These are phyloP conservation scores for Hanseniaspora valbyensis DNA, from an alignment of 805 yeast species.

Conservation along the genomic window DNA sequence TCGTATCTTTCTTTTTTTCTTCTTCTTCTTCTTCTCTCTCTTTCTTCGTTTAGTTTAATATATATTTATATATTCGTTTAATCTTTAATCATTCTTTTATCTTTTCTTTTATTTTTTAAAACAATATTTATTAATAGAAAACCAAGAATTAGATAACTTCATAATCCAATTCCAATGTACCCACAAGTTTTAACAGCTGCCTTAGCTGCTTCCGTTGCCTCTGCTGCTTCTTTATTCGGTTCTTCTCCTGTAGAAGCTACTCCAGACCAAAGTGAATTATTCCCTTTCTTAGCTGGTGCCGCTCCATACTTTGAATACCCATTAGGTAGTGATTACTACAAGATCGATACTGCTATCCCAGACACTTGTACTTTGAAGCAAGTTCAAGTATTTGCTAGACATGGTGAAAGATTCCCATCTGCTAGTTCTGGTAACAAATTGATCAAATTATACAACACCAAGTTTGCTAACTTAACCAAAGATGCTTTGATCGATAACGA, in stretches of 20 bases:
- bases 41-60: too few relatives aligned
- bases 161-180: too few relatives aligned
- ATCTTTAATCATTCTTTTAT: too few relatives aligned
- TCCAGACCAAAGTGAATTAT: conserved; percentile 27
- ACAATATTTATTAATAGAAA: too few relatives aligned
- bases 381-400: conserved; percentile 62
- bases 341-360: conserved; percentile 41
- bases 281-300: conserved; percentile 43
- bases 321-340: conserved; percentile 34
- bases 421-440: conserved; percentile 26
- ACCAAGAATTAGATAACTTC: too few relatives aligned
- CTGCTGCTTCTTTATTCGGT: conserved; percentile 2
- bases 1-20: too few relatives aligned
- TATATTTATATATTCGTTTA: too few relatives aligned
- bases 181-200: neutral
- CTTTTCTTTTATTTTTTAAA: too few relatives aligned
- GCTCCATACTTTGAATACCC: conserved; percentile 45
- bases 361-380: conserved; percentile 47
- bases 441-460: conserved; percentile 1
- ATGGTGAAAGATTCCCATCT: conserved; percentile 69
- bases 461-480: conserved; percentile 28
- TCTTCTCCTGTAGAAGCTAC: neutral
- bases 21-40: too few relatives aligned
- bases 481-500: conserved; percentile 28
- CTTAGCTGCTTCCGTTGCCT: neutral